Percentiles rank a stretch among this genome's conserved stretches.
phyloP scores from a whole-genome alignment of 2,329 filamentous ascomycete genomes.

The Pseudogymnoascus sp. region DNA sequence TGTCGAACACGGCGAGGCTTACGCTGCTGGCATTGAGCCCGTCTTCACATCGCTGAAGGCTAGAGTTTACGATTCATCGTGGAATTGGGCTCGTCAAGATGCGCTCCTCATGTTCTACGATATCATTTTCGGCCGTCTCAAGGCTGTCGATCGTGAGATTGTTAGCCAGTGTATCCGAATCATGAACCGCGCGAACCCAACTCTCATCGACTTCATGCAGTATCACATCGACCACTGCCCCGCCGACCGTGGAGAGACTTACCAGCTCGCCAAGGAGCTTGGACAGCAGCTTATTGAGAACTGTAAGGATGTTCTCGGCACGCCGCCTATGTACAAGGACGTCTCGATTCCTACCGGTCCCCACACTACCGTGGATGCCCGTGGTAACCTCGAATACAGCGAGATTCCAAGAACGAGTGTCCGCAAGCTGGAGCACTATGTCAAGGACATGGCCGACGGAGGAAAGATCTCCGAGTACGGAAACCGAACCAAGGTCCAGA shows the following conservation, averaged over 20 bases:
- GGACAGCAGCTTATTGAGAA: constrained; percentile 93
- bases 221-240: constrained; percentile 99
- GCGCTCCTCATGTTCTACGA: constrained; percentile 98
- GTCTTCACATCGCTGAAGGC: constrained; percentile 92
- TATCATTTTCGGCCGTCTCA: constrained; percentile 91
- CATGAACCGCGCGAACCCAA: constrained; percentile 98
- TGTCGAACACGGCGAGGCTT: constrained; percentile 92
- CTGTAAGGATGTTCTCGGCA: constrained; percentile 83
- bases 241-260: constrained; percentile 92
- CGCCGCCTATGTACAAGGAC: constrained; percentile 90
- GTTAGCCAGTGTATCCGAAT: constrained; percentile 98
- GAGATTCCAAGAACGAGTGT: constrained; percentile 82
- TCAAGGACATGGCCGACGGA: constrained; percentile 96
- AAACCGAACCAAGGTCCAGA: constrained; percentile 96
- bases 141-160: constrained; percentile 92
- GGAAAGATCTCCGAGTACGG: constrained; percentile 98
- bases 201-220: constrained; percentile 97
- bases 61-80: constrained; percentile 93
- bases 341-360: constrained; percentile 88
- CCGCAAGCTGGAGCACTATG: constrained; percentile 96
- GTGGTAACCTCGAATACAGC: constrained; percentile 86
- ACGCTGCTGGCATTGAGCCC: constrained; percentile 88
- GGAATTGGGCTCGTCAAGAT: constrained; percentile 99
- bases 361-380: constrained; percentile 83
- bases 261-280: constrained; percentile 93